phyloP scores from a whole-genome alignment of 257 asterid genomes.

The Solanum paucissectum region DNA sequence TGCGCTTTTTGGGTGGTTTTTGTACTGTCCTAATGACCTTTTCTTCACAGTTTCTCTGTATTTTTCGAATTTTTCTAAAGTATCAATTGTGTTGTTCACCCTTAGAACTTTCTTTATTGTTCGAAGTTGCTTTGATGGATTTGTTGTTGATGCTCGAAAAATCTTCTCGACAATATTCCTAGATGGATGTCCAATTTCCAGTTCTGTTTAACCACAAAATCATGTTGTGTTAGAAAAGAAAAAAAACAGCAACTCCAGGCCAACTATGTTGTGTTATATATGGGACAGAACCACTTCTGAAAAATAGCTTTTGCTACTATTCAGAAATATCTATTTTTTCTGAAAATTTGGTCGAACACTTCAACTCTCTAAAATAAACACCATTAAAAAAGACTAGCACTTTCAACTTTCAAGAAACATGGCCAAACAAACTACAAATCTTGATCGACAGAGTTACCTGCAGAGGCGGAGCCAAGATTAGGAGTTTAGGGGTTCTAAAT shows the following conservation, averaged over 20 bases:
- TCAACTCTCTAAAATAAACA: too few species aligned
- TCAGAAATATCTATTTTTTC: too few species aligned
- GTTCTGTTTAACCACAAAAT: not conserved
- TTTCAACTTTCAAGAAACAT: too few species aligned
- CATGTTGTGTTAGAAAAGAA: not conserved
- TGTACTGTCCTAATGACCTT: not conserved
- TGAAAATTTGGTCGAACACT: too few species aligned
- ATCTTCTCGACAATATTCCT: not conserved
- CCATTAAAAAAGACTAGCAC: too few species aligned
- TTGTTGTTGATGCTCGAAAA: not conserved
- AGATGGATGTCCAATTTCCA: not conserved
- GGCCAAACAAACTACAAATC: not conserved
- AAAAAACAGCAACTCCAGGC: too few species aligned
- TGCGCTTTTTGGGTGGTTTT: not conserved
- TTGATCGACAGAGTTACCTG: not conserved
- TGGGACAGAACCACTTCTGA: too few species aligned
- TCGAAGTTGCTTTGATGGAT: not conserved
- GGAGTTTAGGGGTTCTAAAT: too few species aligned
- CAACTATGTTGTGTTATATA: too few species aligned
- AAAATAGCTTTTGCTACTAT: too few species aligned
- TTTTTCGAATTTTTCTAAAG: not conserved
- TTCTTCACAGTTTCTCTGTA: not conserved
- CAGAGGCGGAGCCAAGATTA: too few species aligned
- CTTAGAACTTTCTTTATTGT: not conserved
- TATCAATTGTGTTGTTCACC: not conserved